These are phyloP conservation scores for Elongisporangium anandrum DNA, from an alignment of 352 stramenopile genomes.

Conservation along the genomic window DNA sequence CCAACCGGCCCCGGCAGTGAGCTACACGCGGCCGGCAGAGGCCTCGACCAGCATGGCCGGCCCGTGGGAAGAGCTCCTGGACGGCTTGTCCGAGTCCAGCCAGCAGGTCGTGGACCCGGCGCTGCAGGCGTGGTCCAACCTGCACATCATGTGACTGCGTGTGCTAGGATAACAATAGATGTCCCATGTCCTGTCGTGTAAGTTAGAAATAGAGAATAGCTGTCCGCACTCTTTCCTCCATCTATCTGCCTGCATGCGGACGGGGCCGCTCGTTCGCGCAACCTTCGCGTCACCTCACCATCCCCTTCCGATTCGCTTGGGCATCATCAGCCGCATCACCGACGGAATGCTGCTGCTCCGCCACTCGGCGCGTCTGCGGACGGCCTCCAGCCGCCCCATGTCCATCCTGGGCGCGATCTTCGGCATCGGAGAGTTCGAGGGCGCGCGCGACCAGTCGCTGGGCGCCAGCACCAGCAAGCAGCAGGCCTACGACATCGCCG, in stretches of 20 bases:
- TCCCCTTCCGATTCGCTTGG: background rate
- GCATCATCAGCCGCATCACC: constrained; percentile 3
- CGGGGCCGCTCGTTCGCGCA: constrained; percentile 3
- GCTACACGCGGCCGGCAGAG: background rate
- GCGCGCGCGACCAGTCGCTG: constrained; percentile 52
- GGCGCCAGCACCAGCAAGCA: constrained; percentile 53
- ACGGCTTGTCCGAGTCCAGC: constrained; percentile 56
- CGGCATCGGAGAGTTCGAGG: constrained; percentile 80
- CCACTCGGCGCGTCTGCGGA: background rate
- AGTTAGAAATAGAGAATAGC: background rate
- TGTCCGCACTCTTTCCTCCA: background rate
- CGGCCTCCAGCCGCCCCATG: constrained; percentile 28
- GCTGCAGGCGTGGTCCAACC: constrained; percentile 67
- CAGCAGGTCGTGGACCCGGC: constrained; percentile 39
- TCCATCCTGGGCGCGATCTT: constrained; percentile 75
- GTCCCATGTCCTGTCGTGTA: background rate
- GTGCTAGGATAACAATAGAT: background rate
- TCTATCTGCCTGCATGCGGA: background rate
- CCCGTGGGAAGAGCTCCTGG: constrained; percentile 73
- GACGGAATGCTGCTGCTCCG: background rate
- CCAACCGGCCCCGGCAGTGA: background rate
- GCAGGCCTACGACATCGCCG: constrained; percentile 63
- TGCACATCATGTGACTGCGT: constrained; percentile 58
- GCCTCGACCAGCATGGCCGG: background rate
- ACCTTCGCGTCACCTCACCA: background rate